These are phyloP conservation scores for Candida manassasensis DNA, from an alignment of 805 yeast genomes.

Conservation along the genomic window DNA sequence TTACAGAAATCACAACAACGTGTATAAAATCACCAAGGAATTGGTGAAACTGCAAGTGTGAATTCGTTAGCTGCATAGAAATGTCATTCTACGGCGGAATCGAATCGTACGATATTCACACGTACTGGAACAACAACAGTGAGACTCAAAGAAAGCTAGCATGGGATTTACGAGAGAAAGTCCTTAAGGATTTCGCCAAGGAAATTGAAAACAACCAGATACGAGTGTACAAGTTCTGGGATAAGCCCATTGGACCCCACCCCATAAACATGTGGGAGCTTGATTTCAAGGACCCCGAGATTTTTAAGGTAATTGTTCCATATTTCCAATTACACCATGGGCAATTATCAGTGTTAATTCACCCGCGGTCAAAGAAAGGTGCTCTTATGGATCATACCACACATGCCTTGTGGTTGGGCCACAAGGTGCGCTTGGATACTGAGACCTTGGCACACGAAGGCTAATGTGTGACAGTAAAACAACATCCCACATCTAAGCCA, in stretches of 20 bases:
- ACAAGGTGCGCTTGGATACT: constrained; percentile 27
- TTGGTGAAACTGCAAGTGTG: no score
- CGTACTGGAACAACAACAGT: constrained; percentile 42
- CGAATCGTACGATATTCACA: constrained; percentile 50
- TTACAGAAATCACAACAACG: no score
- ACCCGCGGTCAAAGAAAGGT: constrained; percentile 43
- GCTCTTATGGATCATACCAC: constrained; percentile 47
- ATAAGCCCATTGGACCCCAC: constrained; percentile 53
- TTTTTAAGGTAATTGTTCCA: constrained; percentile 42
- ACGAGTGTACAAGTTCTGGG: constrained; percentile 43
- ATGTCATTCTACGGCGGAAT: constrained; percentile 18
- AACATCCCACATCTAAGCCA: no score
- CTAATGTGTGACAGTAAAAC: not conserved
- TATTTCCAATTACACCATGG: constrained; percentile 54
- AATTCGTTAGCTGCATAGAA: no score
- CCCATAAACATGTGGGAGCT: constrained; percentile 56
- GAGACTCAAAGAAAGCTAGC: constrained; percentile 32
- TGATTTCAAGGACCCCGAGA: constrained; percentile 45
- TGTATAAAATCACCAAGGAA: no score
- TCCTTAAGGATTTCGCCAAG: constrained; percentile 36
- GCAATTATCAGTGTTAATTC: constrained; percentile 47
- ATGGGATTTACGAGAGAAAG: constrained; percentile 32
- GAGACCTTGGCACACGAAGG: not conserved
- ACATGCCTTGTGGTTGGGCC: constrained; percentile 57
- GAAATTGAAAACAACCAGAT: constrained; percentile 40